Base-by-base conservation (phyloP, 441 rosid genomes). In the Biscutella laevigata region DNA sequence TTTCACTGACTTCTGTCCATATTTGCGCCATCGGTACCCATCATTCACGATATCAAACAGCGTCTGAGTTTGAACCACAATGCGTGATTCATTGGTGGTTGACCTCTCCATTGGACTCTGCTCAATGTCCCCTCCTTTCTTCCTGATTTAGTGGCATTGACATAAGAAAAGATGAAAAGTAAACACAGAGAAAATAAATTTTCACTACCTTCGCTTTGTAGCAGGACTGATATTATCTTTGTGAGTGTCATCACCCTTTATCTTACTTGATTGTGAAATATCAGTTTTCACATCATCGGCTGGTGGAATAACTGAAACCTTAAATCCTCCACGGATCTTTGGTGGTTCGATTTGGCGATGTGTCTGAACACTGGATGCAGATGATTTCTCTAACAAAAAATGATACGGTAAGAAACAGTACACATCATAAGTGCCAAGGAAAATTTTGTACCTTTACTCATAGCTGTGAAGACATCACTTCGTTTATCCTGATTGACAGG, bases 11-110 rank as follows among this genome's bases (percentile, higher is more conserved):
- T 91, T 91, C 73, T 88, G 98, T 53, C 98, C 98, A 71, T 91
- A 91, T 73, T 91, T 91, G 56, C 96, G 98, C 98, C 98, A 91
- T 30, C 96, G 90, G 57, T 81, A 88, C 29, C 96, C 96, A 75
- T 91, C 98, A 63, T 82, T 82, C 47, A 91, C 88, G 54, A 83
- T 71, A 69, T 91, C 91, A 50, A 82, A 79, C 74, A 80, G 78
- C 27, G 90, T 83, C 49, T 61, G 54, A 59, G 95, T 83, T 63
- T 82, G 88, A 46, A 85, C 71, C 27, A 86, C 83, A 40, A 48
- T 53, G 15, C 86, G 91, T 11, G 78, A 62, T 40, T 85, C 96
- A 40, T 69, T 65, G 47, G 48, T 53, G 20, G 20, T 17, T 47
- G 72, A 68, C 71, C 72, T 83, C 59, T 83, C 81, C 50, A 48